Evolutionary conservation across 2,329 filamentous ascomycete species (phyloP).

Genomic region (Davidsoniella eucalypti): DNA sequence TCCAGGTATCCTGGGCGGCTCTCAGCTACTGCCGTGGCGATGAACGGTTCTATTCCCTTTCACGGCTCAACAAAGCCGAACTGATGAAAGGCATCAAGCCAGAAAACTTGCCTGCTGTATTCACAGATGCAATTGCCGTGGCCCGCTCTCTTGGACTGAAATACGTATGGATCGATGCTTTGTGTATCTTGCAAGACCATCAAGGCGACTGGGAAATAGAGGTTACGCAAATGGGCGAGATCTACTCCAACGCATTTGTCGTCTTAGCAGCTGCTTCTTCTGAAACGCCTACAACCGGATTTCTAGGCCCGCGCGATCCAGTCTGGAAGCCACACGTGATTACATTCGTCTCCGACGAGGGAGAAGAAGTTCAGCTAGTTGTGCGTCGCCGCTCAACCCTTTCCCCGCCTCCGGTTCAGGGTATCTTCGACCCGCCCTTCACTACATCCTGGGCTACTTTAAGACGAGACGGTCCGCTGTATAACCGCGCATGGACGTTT

Average conservation of each 20-base stretch:
- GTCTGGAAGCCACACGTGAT: slow-evolving; percentile 9
- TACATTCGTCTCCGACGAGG: neutral
- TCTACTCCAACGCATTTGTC: slow-evolving; percentile 14
- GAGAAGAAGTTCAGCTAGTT: slow-evolving; percentile 1
- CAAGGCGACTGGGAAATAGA: slow-evolving; percentile 13
- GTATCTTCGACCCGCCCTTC: slow-evolving; percentile 12
- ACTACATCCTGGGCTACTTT: slow-evolving; percentile 12
- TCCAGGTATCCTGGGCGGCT: slow-evolving; percentile 11
- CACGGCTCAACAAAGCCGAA: slow-evolving; percentile 4
- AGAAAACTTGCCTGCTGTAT: slow-evolving; percentile 14
- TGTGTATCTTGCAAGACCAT: slow-evolving; percentile 20
- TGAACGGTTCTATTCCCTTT: slow-evolving; percentile 4
- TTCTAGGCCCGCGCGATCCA: slow-evolving; percentile 8
- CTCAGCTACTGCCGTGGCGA: slow-evolving; percentile 13
- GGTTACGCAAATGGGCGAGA: slow-evolving; percentile 13
- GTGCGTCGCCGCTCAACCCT: slow-evolving; percentile 8
- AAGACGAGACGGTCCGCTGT: slow-evolving; percentile 13
- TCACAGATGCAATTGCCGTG: slow-evolving; percentile 18
- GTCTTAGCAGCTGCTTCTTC: slow-evolving; percentile 13
- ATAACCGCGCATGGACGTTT: slow-evolving; percentile 15
- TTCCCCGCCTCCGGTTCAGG: slow-evolving; percentile 6
- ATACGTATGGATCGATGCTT: slow-evolving; percentile 21
- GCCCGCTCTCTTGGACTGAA: slow-evolving; percentile 15
- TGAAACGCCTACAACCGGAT: slow-evolving; percentile 1
- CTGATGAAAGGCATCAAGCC: slow-evolving; percentile 7